Evolutionary conservation across 2,329 filamentous ascomycete species (phyloP), one percentile per base, ranked within the genome.

Genomic region (Diplodia corticola): DNA sequence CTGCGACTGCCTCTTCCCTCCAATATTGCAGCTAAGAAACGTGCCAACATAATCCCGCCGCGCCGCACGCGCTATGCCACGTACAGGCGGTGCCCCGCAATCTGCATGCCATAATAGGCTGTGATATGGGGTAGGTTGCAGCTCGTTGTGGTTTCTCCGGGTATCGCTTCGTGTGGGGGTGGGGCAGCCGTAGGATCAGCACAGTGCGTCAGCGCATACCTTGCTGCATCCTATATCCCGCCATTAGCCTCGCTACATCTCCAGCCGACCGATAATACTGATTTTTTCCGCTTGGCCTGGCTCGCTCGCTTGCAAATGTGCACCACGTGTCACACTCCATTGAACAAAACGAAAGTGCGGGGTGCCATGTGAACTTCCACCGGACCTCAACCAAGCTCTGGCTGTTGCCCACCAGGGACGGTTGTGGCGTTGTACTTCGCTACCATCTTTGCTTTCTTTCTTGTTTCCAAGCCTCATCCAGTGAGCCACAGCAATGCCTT

Each of bases 81-180:
- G 20, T 35, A 12, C 26, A 49, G 33, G 35, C 17, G n/a, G 4
- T 6, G 35, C 57, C 57, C 57, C 57, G 57, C 57, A 61, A 49
- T n/a, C 17, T 5, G 57, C 57, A 24, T 30, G 20, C 57, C 6
- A 61, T 61, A 49, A 30, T 28, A 20, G 26, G 57, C 12, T 20
- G 20, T 46, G 9, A 9, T 61, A 49, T 61, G 57, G 57, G 57
- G 44, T 26, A 61, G 24, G 55, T 48, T 60, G 24, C 55, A 57
- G 37, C 55, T n/a, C n/a, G 24, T 17, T 26, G 24, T 44, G 28
- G 28, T 60, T 61, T 30, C 22, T 49, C 57, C 57, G 57, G 44
- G 33, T 26, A 26, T 61, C 48, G 57, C 57, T 35, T 61, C 44
- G 57, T 44, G 57, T 22, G 44, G 40, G 50, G 24, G 57, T 28